phyloP scores from a whole-genome alignment of 352 stramenopile species.

The Globisporangium echinulatum region DNA sequence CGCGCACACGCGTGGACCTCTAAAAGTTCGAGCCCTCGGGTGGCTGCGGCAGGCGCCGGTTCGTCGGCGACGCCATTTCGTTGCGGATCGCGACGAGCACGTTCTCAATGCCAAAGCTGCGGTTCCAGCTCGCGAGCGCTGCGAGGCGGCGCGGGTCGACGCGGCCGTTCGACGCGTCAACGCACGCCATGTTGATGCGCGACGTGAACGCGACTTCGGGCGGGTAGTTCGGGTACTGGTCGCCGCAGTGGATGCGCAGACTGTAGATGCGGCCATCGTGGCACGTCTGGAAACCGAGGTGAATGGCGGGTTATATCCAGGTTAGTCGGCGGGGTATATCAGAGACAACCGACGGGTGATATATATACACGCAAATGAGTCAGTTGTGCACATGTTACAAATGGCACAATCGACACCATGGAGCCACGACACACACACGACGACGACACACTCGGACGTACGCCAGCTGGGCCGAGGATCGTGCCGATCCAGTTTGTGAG shows the following conservation, averaged over 20 bases:
- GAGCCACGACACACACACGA: not conserved
- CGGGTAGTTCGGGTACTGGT: slow-evolving; percentile 92
- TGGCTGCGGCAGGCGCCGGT: slow-evolving; percentile 87
- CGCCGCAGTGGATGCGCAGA: slow-evolving; percentile 90
- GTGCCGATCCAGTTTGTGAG: slow-evolving; percentile 97
- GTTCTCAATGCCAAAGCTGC: slow-evolving; percentile 87
- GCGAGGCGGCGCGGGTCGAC: slow-evolving; percentile 72
- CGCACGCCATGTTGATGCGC: slow-evolving; percentile 97
- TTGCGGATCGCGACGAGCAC: slow-evolving; percentile 86
- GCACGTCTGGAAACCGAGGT: slow-evolving; percentile 66
- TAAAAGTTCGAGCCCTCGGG: slow-evolving; percentile 91
- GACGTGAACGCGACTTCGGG: slow-evolving; percentile 94
- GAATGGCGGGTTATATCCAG: no score
- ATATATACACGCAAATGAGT: no score
- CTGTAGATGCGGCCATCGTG: slow-evolving; percentile 97
- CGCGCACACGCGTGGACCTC: slow-evolving; percentile 3
- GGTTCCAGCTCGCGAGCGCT: slow-evolving; percentile 75
- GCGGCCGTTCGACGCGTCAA: slow-evolving; percentile 86
- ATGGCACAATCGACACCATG: not conserved
- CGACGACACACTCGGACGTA: slow-evolving; percentile 38
- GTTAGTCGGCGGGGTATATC: not conserved
- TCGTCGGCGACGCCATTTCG: slow-evolving; percentile 85
- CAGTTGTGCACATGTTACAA: no score
- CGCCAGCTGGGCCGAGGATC: slow-evolving; percentile 93
- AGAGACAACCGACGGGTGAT: no score